Base-by-base conservation (phyloP, 2,329 filamentous ascomycete genomes). In the Talaromyces marneffei region DNA sequence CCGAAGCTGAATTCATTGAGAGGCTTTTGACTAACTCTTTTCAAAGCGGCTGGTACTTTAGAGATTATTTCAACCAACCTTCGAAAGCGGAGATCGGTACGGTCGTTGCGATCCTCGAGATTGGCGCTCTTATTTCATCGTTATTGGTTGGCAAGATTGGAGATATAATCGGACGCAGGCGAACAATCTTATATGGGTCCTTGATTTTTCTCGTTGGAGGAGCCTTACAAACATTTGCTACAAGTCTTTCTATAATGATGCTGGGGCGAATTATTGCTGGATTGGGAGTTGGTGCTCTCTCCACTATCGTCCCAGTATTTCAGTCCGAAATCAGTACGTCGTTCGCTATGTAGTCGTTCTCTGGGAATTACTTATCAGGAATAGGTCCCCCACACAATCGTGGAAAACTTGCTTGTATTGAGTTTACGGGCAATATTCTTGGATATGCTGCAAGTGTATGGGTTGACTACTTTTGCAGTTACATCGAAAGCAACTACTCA, bases 401-500 rank as follows among this genome's bases (percentile, higher is more conserved):
- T 69, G 94, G 94, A 65, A 95, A 94, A 77, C 83, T 99, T 64
- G 94, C 93, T 25, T 97, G 94, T 75, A 97, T 99, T 67, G 94
- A 99, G 75, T 99, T 97, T 72, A 93, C 93, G 0, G 94, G 94
- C 59, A 99, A 99, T 76, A 96, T 99, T 65, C 88, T 91, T 64
- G 94, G 94, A 33, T 99, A 99, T 74, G 89, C 93, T 59, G 92
- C 91, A 58, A 97, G 93, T 68, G 93, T 97, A 23, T 99, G 94
- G 94, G 93, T 97, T 29, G 94, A 99, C 75, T 99, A 97, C 77
- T 93, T 94, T 70, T 97, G 92, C 77, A 94, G 90, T 62, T 97
- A 83, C 72, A 97, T 99, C 71, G 77, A 91, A 64, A 90, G 82
- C 69, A 81, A 97, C 74, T 83, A 88, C 78, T 91, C 94, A 2